Evolutionary conservation across 345 rosid species (phyloP).

Genomic region (Citropsis articulata): DNA sequence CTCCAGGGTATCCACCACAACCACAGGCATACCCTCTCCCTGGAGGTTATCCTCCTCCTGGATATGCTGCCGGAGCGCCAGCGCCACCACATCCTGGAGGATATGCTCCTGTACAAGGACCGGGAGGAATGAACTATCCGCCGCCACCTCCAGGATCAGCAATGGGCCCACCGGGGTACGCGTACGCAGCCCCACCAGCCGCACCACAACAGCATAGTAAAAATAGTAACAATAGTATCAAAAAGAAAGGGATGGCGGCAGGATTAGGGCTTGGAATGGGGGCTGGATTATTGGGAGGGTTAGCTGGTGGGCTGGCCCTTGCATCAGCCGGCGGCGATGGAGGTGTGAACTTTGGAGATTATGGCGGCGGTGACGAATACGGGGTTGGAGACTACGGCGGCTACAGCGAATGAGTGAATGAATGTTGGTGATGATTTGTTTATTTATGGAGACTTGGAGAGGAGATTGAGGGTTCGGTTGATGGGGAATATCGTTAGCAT

Average conservation of each 20-base stretch:
- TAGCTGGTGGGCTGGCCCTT: slow-evolving; percentile 14
- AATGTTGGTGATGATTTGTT: too few relatives aligned
- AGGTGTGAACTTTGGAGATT: too few relatives aligned
- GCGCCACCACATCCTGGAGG: slow-evolving; percentile 31
- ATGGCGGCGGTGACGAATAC: too few relatives aligned
- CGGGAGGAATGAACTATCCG: slow-evolving; percentile 30
- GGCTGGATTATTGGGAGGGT: slow-evolving; percentile 41
- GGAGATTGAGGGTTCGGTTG: too few relatives aligned
- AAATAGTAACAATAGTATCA: slow-evolving; percentile 15
- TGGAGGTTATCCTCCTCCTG: slow-evolving; percentile 20
- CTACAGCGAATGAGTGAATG: too few relatives aligned
- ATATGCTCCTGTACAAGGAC: slow-evolving; percentile 6
- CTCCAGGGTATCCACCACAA: neutral
- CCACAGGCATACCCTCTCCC: neutral
- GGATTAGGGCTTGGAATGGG: slow-evolving; percentile 36
- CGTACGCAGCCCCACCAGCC: neutral
- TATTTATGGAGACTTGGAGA: too few relatives aligned
- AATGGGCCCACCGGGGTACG: neutral
- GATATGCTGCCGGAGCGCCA: neutral
- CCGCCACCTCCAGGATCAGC: neutral
- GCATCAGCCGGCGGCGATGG: too few relatives aligned
- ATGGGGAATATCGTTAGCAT: too few relatives aligned
- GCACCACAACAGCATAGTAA: neutral
- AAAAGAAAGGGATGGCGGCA: slow-evolving; percentile 6
- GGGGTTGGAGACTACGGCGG: too few relatives aligned